phyloP scores from a whole-genome alignment of 495 filamentous ascomycete species.

The Talaromyces thailandensis region DNA sequence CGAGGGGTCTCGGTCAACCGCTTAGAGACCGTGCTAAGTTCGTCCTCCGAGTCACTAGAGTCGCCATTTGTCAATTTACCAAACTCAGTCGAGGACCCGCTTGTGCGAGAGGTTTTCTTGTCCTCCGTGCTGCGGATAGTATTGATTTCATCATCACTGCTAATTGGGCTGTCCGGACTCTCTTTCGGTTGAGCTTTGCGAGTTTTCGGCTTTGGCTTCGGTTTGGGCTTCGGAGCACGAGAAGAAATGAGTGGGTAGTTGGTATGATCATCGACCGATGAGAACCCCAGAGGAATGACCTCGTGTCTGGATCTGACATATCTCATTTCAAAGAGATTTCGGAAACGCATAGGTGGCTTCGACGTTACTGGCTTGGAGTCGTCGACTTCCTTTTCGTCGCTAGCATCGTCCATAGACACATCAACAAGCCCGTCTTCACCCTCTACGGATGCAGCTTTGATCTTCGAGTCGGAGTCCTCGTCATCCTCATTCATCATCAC shows the following conservation, averaged over 20 bases:
- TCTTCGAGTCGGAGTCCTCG: constrained; percentile 59
- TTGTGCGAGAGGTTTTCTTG: background rate
- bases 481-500: constrained; percentile 67
- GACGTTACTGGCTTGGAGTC: constrained; percentile 28
- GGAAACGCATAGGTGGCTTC: constrained; percentile 42
- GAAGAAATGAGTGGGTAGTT: constrained; percentile 47
- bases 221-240: constrained; percentile 25
- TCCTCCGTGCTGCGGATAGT: background rate
- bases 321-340: constrained; percentile 62
- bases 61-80: background rate
- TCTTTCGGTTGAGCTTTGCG: background rate
- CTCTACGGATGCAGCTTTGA: constrained; percentile 69
- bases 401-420: constrained; percentile 68
- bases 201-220: background rate
- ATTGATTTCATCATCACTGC: constrained; percentile 18
- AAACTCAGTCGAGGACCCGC: background rate
- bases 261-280: constrained; percentile 45
- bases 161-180: constrained; percentile 7
- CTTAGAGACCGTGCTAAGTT: constrained; percentile 7
- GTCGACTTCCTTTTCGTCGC: constrained; percentile 17
- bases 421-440: constrained; percentile 89
- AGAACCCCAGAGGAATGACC: constrained; percentile 55
- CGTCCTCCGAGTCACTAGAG: constrained; percentile 9
- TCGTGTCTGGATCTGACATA: constrained; percentile 45
- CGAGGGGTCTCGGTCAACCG: background rate